phyloP scores from a whole-genome alignment of 2,329 filamentous ascomycete genomes.

The Thermochaetoides dissita region DNA sequence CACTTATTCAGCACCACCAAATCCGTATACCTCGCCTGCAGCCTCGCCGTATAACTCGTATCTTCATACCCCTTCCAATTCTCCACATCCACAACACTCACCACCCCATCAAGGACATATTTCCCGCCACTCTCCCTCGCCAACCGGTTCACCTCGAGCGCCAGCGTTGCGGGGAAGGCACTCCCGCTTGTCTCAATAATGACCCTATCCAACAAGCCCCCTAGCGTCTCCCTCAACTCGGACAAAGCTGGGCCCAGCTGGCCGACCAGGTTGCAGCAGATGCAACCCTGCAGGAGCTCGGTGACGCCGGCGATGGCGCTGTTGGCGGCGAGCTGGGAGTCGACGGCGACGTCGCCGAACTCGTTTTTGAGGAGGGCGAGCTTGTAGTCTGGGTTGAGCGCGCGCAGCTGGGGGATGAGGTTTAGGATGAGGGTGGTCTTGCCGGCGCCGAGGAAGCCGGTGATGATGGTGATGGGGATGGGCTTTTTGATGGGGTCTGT shows the following conservation, averaged over 20 bases:
- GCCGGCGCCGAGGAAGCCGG: constrained; percentile 88
- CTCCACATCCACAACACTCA: constrained; percentile 84
- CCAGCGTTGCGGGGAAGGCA: constrained; percentile 77
- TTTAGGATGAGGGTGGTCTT: constrained; percentile 95
- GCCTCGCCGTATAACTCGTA: constrained; percentile 72
- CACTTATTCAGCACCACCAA: constrained; percentile 88
- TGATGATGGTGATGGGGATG: constrained; percentile 87
- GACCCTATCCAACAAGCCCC: constrained; percentile 59
- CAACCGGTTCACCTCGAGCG: constrained; percentile 77
- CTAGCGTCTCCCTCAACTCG: constrained; percentile 44
- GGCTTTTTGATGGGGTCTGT: constrained; percentile 23
- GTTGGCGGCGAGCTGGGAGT: constrained; percentile 77
- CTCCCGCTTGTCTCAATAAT: constrained; percentile 86
- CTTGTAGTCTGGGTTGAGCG: constrained; percentile 59
- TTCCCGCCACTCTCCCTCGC: constrained; percentile 49
- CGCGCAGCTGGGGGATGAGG: constrained; percentile 75
- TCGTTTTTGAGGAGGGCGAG: constrained; percentile 96
- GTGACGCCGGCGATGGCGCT: constrained; percentile 76
- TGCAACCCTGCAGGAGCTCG: constrained; percentile 91
- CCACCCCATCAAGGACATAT: constrained; percentile 73
- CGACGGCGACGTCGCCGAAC: constrained; percentile 86
- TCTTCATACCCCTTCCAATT: constrained; percentile 92
- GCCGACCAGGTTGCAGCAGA: constrained; percentile 96
- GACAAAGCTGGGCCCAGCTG: constrained; percentile 69
- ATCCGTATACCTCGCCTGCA: constrained; percentile 84